These are phyloP conservation scores for Colletotrichum truncatum DNA, from an alignment of 2,329 filamentous ascomycete species.

Conservation along the genomic window DNA sequence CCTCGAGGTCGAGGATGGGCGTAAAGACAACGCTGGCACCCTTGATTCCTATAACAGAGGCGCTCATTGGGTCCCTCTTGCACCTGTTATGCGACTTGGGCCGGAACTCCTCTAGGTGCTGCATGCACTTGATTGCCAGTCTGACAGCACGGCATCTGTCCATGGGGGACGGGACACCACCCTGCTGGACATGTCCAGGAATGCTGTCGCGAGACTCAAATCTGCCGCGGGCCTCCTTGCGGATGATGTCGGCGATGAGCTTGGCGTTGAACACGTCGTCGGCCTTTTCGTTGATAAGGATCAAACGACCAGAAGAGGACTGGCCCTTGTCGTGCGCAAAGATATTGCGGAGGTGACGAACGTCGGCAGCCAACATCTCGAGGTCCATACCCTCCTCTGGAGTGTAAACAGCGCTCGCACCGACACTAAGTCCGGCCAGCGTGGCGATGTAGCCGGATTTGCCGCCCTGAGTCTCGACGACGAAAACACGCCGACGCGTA, in stretches of 20 bases:
- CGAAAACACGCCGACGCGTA: constrained; percentile 91
- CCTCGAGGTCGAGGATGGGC: constrained; percentile 82
- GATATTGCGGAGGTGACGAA: constrained; percentile 85
- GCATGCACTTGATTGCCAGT: constrained; percentile 92
- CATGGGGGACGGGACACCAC: constrained; percentile 93
- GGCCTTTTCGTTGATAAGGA: constrained; percentile 96
- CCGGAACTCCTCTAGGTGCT: constrained; percentile 85
- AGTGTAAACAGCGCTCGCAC: constrained; percentile 93
- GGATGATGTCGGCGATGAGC: constrained; percentile 94
- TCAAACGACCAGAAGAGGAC: constrained; percentile 89
- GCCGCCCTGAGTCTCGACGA: constrained; percentile 97
- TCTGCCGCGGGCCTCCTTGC: constrained; percentile 87
- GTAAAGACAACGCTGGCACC: constrained; percentile 91
- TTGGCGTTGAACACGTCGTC: constrained; percentile 91
- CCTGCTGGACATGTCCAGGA: constrained; percentile 94
- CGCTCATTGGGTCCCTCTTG: constrained; percentile 76
- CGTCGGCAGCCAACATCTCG: constrained; percentile 91
- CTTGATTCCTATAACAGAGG: constrained; percentile 89
- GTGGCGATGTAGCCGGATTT: constrained; percentile 94
- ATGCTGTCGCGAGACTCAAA: constrained; percentile 95
- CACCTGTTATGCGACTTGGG: constrained; percentile 74
- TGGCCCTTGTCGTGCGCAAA: constrained; percentile 89
- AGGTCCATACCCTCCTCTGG: constrained; percentile 96
- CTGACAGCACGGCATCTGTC: constrained; percentile 92
- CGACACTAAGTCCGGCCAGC: constrained; percentile 88